Evolutionary conservation across 1,139 yeast species (phyloP).

Genomic region (Scheffersomyces titani): DNA sequence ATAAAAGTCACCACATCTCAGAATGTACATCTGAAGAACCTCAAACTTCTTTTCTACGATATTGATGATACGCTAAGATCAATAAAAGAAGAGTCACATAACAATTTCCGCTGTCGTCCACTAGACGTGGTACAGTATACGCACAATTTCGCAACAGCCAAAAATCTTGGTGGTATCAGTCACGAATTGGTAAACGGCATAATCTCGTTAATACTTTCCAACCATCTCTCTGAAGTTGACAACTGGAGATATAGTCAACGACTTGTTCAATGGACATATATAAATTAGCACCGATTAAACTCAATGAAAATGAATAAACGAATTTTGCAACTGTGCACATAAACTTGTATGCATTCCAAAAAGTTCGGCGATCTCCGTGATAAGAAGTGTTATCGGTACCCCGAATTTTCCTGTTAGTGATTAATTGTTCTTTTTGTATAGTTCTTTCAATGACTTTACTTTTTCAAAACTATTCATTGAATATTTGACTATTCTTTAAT

Average conservation of each 20-base stretch:
- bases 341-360: neutral
- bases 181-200: conserved; percentile 27
- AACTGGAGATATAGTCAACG: conserved; percentile 27
- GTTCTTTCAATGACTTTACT: neutral
- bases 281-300: neutral
- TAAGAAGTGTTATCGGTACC: neutral
- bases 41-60: conserved; percentile 16
- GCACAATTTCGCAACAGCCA: conserved; percentile 6
- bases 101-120: neutral
- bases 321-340: neutral
- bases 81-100: neutral
- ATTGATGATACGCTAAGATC: conserved; percentile 5
- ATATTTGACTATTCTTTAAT: conserved; percentile 8
- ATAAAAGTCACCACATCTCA: conserved; percentile 27
- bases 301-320: too few relatives aligned
- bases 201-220: conserved; percentile 23
- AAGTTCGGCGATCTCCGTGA: conserved; percentile 3
- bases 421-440: neutral
- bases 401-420: too few relatives aligned
- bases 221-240: conserved; percentile 16
- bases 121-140: neutral
- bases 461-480: neutral
- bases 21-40: conserved; percentile 16
- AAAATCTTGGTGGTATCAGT: conserved; percentile 16
- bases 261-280: conserved; percentile 19